Evolutionary conservation across 1,284 basidiomycete species (phyloP), one percentile per base, ranked within the genome.

Genomic region (Rugosomyces carneus): DNA sequence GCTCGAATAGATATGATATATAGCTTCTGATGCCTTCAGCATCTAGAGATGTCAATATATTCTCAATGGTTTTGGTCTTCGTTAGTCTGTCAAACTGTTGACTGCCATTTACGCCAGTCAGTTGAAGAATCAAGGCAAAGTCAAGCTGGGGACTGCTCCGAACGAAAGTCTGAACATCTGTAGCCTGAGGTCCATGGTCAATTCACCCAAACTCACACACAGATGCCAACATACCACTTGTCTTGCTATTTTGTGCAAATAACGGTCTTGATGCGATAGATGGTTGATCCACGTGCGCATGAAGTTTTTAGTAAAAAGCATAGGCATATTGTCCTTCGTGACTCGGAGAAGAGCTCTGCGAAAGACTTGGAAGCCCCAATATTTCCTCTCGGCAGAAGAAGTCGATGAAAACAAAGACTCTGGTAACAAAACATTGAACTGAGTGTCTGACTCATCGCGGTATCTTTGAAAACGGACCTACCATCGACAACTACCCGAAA

Each of bases 281-380:
- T 98, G 93, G 63, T 95, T 96, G 55, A 96, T 94, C 89, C 93
- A 95, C 32, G 87, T 87, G 36, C 93, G 84, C 89, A 98, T 94
- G 58, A 97, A 91, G 64, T 97, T 95, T 57, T 87, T 86, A 9
- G 92, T 95, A 66, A 98, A 96, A 15, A 98, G 72, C 73, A 91
- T 83, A 0, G 91, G 85, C 56, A 94, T 73, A 42, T 82, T 83
- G 19, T 76, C 64, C 15, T 79, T 67, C 5, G 76, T 72, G 16
- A 93, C 75, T 13, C 83, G 80, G 6, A 80, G 76, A 32, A 97
- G 69, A 0, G 91, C 82, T 52, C 81, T 86, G 57, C 86, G 81
- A 64, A 98, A 90, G 16, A 97, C 80, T 61, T 90, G 87, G 70
- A 98, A 97, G 24, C 94, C 94, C 89, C 91, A 96, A 58, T 87